These are phyloP conservation scores for Ilyonectria mors-panacis DNA, from an alignment of 2,329 filamentous ascomycete species.

Conservation along the genomic window DNA sequence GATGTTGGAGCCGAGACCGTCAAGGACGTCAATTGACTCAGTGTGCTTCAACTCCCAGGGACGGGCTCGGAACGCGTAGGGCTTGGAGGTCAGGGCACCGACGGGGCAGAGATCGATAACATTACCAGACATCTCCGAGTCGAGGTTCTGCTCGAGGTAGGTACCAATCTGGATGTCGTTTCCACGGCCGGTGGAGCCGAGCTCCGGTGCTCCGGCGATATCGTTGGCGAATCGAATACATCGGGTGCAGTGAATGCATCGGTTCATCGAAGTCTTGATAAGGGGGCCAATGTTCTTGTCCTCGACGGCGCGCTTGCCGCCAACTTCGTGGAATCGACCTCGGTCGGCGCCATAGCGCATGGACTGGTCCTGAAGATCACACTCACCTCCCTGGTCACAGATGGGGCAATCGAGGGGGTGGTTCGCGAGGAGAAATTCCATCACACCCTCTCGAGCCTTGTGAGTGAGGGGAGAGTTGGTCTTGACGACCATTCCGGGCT, in stretches of 20 bases:
- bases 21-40: constrained; percentile 94
- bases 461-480: constrained; percentile 96
- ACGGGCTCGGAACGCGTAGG: constrained; percentile 95
- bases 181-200: constrained; percentile 94
- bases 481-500: constrained; percentile 99
- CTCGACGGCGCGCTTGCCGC: constrained; percentile 96
- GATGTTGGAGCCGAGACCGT: constrained; percentile 94
- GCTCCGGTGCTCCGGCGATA: constrained; percentile 93
- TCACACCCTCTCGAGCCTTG: constrained; percentile 98
- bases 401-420: constrained; percentile 97
- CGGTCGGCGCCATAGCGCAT: constrained; percentile 98
- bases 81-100: constrained; percentile 95
- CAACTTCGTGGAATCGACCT: constrained; percentile 95
- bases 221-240: constrained; percentile 99
- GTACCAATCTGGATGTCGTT: constrained; percentile 99
- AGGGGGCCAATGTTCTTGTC: constrained; percentile 99
- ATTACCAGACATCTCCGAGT: constrained; percentile 96
- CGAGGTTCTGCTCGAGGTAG: constrained; percentile 93
- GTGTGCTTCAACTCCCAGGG: constrained; percentile 98
- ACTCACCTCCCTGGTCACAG: constrained; percentile 99
- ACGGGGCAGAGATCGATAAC: constrained; percentile 99
- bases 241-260: constrained; percentile 98
- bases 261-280: constrained; percentile 99
- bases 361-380: constrained; percentile 98
- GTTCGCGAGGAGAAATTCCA: constrained; percentile 98